Conservation (phyloP, 306 rosid genomes). For the Malus domestica region ASM211411v1 NC_041794.1:3878501-3879000, state of each 20-base stretch:
- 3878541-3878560: constrained; percentile 87
- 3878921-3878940: background rate
- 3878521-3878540: constrained; percentile 49
- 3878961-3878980: background rate
- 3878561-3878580: constrained; percentile 70
- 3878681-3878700: constrained; percentile 3
- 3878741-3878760: background rate
- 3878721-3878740: background rate
- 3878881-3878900: background rate
- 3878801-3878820: background rate
- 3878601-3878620: constrained; percentile 48
- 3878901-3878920: background rate
- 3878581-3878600: constrained; percentile 59
- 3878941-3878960: background rate
- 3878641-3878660: constrained; percentile 10
- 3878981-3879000: background rate
- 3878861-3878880: background rate
- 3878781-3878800: background rate
- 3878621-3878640: constrained; percentile 61
- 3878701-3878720: background rate
- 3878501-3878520: background rate
- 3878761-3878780: background rate
- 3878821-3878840: background rate
- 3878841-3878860: background rate
- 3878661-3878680: constrained; percentile 1